Conservation (phyloP, 257 asterid species). For the Scutellaria galericulata region DNA sequence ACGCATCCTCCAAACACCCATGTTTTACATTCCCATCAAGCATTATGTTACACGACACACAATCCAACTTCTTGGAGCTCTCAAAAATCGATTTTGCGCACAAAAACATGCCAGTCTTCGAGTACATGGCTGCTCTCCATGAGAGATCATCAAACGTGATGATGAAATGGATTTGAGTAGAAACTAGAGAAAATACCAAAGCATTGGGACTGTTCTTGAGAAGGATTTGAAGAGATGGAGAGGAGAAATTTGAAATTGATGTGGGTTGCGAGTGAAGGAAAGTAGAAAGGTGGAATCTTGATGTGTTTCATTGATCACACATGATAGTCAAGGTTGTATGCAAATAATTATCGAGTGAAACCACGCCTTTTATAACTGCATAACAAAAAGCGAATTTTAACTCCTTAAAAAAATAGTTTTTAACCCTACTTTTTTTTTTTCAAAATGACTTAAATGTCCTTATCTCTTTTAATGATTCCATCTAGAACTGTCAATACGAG, state of each 20-base stretch:
- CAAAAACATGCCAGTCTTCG: slow-evolving; percentile 58
- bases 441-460: too few species aligned
- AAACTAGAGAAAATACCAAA: slow-evolving; percentile 33
- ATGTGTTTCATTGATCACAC: slow-evolving; percentile 18
- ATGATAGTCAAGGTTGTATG: background rate
- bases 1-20: slow-evolving; percentile 61
- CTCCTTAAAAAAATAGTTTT: too few species aligned
- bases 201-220: slow-evolving; percentile 42
- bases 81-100: slow-evolving; percentile 63
- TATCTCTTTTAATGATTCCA: too few species aligned
- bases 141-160: too few species aligned
- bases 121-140: slow-evolving; percentile 48
- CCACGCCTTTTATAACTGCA: too few species aligned
- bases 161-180: too few species aligned
- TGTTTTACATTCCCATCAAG: slow-evolving; percentile 55
- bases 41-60: slow-evolving; percentile 79
- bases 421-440: too few species aligned
- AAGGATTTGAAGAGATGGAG: slow-evolving; percentile 37
- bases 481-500: too few species aligned
- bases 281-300: slow-evolving; percentile 29
- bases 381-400: too few species aligned
- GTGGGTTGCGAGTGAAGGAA: slow-evolving; percentile 23
- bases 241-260: slow-evolving; percentile 44
- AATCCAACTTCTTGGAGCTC: slow-evolving; percentile 48
- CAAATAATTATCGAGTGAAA: too few species aligned